Evolutionary conservation across 352 stramenopile genomes (phyloP).

Genomic region (Lagenidium sp.): DNA sequence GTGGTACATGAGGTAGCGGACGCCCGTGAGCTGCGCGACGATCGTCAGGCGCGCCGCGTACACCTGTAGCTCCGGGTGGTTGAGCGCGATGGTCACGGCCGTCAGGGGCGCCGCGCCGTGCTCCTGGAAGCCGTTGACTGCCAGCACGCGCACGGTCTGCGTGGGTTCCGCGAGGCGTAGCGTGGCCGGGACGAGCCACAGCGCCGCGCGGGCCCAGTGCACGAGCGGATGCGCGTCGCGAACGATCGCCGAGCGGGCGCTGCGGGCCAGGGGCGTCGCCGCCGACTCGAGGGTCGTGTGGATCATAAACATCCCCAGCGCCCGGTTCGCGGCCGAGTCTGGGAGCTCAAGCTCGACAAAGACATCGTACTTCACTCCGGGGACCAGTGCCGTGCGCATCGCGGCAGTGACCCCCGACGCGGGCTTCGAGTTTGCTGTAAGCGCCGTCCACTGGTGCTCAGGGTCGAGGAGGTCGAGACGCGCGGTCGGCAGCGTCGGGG

Average conservation of each 20-base stretch:
- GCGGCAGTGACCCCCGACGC: slow-evolving; percentile 8
- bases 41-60: slow-evolving; percentile 70
- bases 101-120: slow-evolving; percentile 39
- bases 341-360: slow-evolving; percentile 64
- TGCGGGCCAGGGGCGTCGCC: slow-evolving; percentile 26
- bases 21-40: slow-evolving; percentile 69
- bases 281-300: slow-evolving; percentile 29
- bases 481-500: slow-evolving; percentile 32
- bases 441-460: slow-evolving; percentile 45
- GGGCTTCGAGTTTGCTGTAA: slow-evolving; percentile 19
- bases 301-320: slow-evolving; percentile 78
- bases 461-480: slow-evolving; percentile 45
- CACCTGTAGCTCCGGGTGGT: slow-evolving; percentile 61
- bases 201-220: slow-evolving; percentile 27
- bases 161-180: slow-evolving; percentile 45
- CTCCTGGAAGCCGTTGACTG: slow-evolving; percentile 67
- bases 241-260: slow-evolving; percentile 48
- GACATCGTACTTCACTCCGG: slow-evolving; percentile 71
- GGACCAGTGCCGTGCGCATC: slow-evolving; percentile 38
- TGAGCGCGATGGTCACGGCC: slow-evolving; percentile 38
- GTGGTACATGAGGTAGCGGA: slow-evolving; percentile 85
- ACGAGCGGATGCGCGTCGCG: slow-evolving; percentile 52
- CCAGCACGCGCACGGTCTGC: slow-evolving; percentile 38
- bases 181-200: slow-evolving; percentile 46
- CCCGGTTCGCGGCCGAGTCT: slow-evolving; percentile 46